phyloP scores from a whole-genome alignment of 139 green algal genomes.

The Chlorella vulgaris region DNA sequence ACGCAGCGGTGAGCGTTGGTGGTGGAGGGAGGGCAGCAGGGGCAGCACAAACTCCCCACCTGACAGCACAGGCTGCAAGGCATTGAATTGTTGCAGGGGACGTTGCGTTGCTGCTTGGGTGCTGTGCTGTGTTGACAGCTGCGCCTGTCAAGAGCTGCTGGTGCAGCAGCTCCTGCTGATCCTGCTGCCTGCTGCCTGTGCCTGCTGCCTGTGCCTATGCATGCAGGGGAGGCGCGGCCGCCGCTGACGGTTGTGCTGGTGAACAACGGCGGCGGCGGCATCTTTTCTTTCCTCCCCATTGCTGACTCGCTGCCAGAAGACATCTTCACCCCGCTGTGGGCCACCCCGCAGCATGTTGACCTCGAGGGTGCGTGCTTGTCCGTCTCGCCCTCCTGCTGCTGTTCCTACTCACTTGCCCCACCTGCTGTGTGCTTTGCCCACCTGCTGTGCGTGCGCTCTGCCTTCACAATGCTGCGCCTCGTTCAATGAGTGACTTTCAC shows the following conservation, averaged over 20 bases:
- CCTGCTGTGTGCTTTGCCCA: not conserved
- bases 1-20: slow-evolving; percentile 60
- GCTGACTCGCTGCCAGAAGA: slow-evolving; percentile 65
- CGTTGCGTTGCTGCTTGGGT: no score
- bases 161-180: not conserved
- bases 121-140: no score
- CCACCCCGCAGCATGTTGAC: slow-evolving; percentile 91
- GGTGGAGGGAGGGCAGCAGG: no score
- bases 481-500: no score
- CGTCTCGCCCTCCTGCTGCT: not conserved
- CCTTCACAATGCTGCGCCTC: no score
- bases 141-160: no score
- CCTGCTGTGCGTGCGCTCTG: not conserved
- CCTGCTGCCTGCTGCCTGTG: no score
- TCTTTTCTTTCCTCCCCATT: slow-evolving; percentile 97
- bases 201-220: not conserved
- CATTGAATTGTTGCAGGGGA: no score
- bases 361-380: slow-evolving; percentile 59
- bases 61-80: no score
- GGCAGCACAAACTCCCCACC: no score
- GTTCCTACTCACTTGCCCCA: not conserved
- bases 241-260: slow-evolving; percentile 93
- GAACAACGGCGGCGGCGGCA: slow-evolving; percentile 96
- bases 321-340: slow-evolving; percentile 87
- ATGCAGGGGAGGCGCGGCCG: slow-evolving; percentile 58